Base-by-base conservation (phyloP, 2,329 filamentous ascomycete species). In the Parastagonospora nodorum region DNA sequence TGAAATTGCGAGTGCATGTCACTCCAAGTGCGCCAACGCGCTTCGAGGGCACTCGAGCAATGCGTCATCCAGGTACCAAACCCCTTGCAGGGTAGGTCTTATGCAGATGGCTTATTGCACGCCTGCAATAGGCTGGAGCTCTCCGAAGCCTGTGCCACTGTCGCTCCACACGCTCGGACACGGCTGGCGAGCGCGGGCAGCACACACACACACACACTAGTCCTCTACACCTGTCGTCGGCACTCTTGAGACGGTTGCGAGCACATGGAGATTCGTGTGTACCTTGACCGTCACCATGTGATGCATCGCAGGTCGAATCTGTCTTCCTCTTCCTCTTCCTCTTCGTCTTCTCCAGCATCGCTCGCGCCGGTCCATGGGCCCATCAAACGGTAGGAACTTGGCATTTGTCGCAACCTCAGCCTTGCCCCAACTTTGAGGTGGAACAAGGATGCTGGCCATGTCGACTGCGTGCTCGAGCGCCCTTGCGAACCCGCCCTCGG, bases 381-480 rank as follows among this genome's bases (percentile, higher is more conserved):
- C 50, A 64, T 71, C 67, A 71, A 71, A 69, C 64, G 57, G 63
- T 60, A 61, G 62, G 61, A 47, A 48, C 61, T 66, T 65, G 61
- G 61, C 62, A 55, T 45, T 59, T 53, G 57, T 59, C 47, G 51
- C 53, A 61, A 24, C 61, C 63, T 65, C 66, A 72, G 67, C 67
- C 67, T 68, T 71, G 69, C 68, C 70, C 64, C 63, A 72, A 56
- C 50, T 59, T 63, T 71, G 67, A 65, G 70, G 68, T 63, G 57
- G 61, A 51, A 63, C 61, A 52, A 53, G 58, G 64, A 53, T 57
- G 46, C 40, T 56, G 60, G 61, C 60, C 60, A 50, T 60, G 48
- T 61, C 61, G 61, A 59, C 57, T 60, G 51, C 49, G 58, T 48
- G 66, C 67, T 67, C 63, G 64, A 63, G 60, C 66, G 54, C 53